Evolutionary conservation across 75 land plant genomes (phyloP), one percentile per base, ranked within the genome.

Genomic region (Gnetum montanum): DNA sequence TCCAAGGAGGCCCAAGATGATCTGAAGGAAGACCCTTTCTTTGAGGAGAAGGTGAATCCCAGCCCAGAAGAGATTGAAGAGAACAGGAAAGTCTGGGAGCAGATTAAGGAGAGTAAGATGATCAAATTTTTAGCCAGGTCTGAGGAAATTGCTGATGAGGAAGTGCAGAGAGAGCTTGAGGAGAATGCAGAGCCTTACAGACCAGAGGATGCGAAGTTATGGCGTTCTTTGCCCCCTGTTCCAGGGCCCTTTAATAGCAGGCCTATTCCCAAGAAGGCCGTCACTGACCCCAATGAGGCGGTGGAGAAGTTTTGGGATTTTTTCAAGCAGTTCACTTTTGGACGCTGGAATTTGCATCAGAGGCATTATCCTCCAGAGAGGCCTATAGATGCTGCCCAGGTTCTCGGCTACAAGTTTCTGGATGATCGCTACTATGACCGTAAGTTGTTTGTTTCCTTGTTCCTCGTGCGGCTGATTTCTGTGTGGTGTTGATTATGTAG

Each of bases 281-380:
- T 87, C 19, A 67, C 49, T 26, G 54, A 53, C 7, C 59, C 61
- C 38, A n/a, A 57, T 37, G 85, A 86, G 45, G 70, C 74, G 37
- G 73, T 77, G 31, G 74, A 67, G n/a, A 78, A 74, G 70, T 86
- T 92, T 22, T 86, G 87, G 97, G 97, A 92, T 61, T 92, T 84
- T 25, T 66, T 76, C 26, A 78, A 67, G 73, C 83, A 92, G 81
- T 83, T 80, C 61, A 55, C 70, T 38, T 92, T 92, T 46, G 97
- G 97, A 5, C 63, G 86, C 15, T 92, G 97, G 97, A 80, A 83
- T 0, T 92, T 78, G 34, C 24, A 64, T 26, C 93, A 92, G 74
- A 65, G 97, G 6, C 97, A 92, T 0, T 92, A 92, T 43, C 97
- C 93, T 0, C 66, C 83, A 0, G 75, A 70, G 4, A 43, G 80